Conservation (phyloP, 2,329 filamentous ascomycete genomes). For the Arthrocladium fulminans region DNA sequence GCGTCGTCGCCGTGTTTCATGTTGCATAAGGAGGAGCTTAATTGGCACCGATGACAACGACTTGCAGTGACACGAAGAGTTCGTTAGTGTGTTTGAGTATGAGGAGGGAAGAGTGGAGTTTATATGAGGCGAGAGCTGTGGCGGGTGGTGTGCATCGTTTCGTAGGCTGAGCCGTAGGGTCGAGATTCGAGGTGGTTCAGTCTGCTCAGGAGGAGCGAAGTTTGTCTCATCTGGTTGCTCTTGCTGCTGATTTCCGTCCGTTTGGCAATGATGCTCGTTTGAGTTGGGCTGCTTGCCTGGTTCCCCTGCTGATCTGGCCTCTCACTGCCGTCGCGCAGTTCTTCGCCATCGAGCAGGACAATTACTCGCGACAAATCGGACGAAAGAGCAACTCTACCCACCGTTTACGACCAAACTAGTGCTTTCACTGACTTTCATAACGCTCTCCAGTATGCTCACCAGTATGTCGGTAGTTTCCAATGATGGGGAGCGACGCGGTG, state of each 20-base stretch:
- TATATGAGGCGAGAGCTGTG: slow-evolving; percentile 32
- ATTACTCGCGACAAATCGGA: slow-evolving; percentile 56
- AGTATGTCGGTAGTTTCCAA: slow-evolving; percentile 51
- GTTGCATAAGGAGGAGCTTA: slow-evolving; percentile 46
- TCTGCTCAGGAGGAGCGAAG: slow-evolving; percentile 42
- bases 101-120: slow-evolving; percentile 45
- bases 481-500: slow-evolving; percentile 47
- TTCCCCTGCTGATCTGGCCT: slow-evolving; percentile 24
- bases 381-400: slow-evolving; percentile 57
- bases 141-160: slow-evolving; percentile 27
- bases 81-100: slow-evolving; percentile 54
- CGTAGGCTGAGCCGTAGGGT: slow-evolving; percentile 21
- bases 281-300: not conserved
- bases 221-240: slow-evolving; percentile 36
- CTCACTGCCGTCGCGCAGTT: slow-evolving; percentile 27
- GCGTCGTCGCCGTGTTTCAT: slow-evolving; percentile 37
- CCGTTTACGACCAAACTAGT: slow-evolving; percentile 44
- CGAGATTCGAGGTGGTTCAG: slow-evolving; percentile 15
- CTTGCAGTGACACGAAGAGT: slow-evolving; percentile 56
- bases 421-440: slow-evolving; percentile 39
- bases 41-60: slow-evolving; percentile 58
- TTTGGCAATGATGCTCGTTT: not conserved
- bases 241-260: slow-evolving; percentile 9
- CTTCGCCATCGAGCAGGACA: slow-evolving; percentile 47
- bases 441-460: slow-evolving; percentile 36